These are phyloP conservation scores for Purpureocillium lavendulum DNA, from an alignment of 2,329 filamentous ascomycete species.

Conservation along the genomic window DNA sequence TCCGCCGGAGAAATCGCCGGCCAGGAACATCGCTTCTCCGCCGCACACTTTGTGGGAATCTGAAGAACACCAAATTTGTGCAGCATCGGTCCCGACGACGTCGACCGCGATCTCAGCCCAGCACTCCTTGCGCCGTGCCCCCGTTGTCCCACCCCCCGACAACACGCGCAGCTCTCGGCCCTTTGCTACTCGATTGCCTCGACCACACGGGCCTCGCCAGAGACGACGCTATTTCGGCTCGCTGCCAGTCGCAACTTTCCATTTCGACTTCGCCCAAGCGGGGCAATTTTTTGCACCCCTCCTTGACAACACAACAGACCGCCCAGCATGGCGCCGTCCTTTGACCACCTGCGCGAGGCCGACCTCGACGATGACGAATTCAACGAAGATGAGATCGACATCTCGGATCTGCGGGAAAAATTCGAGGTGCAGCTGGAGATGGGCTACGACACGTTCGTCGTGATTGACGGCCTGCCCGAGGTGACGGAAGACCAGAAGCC, in stretches of 20 bases:
- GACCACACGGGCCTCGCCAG: not conserved
- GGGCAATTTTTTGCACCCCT: conserved; percentile 28
- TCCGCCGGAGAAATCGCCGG: conserved; percentile 20
- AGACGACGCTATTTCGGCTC: not conserved
- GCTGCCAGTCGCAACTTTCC: conserved; percentile 9
- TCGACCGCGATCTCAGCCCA: conserved; percentile 6
- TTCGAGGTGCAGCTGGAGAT: conserved; percentile 95
- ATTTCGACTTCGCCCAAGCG: conserved; percentile 18
- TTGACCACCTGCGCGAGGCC: conserved; percentile 85
- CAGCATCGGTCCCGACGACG: conserved; percentile 6
- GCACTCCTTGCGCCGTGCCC: too few relatives aligned
- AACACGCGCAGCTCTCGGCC: too few relatives aligned
- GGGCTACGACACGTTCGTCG: conserved; percentile 92
- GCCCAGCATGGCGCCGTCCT: conserved; percentile 78
- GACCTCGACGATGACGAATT: conserved; percentile 79
- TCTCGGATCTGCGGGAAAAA: conserved; percentile 87
- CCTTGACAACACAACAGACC: conserved; percentile 15
- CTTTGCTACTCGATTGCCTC: too few relatives aligned
- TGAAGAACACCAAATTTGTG: conserved; percentile 30
- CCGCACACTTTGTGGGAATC: conserved; percentile 29
- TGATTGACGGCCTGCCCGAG: conserved; percentile 85
- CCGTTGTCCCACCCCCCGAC: too few relatives aligned
- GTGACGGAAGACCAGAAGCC: conserved; percentile 86
- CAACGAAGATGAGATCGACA: conserved; percentile 90
- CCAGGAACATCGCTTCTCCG: conserved; percentile 31